Evolutionary conservation across 148 eudicot species (phyloP), one percentile per base, ranked within the genome.

Genomic region (Bassia scoparia): DNA sequence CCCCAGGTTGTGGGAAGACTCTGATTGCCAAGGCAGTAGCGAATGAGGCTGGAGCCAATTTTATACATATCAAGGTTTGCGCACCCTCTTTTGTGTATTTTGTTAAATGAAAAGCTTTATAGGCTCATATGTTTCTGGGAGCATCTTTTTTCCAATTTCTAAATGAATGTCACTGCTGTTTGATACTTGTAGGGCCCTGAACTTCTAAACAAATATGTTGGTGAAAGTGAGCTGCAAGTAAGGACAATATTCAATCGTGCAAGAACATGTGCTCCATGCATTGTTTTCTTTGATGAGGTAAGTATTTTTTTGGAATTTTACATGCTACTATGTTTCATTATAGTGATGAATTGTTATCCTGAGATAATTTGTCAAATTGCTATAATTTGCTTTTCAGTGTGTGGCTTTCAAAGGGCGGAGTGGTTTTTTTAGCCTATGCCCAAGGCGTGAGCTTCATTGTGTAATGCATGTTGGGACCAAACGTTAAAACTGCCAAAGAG

Each of bases 1-100:
- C 98, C 53, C 98, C 98, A 61, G 98, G 98, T 73, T 92, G 98
- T 73, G 98, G 98, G 31, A 90, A 92, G 83, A 92, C 98, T 52
- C 85, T 90, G 74, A 92, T 92, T 81, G 98, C 98, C 56, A 92
- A 92, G 84, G 96, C 98, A 63, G 92, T 93, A 75, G 98, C 98
- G 52, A 87, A 85, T 71, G 97, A 89, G 83, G 90, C 97, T 6
- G 97, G 97, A 65, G 92, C 97, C 58, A 92, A 85, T 77, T 90
- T 93, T 77, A 93, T 92, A 80, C 93, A 92, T 71, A 84, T 92
- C 61, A 92, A 89, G 97, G 97, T 92, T 70, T 77, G 77, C 58
- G 34, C 18, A 17, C 29, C 35, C 53, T 41, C 34, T 14, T 64
- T 34, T 77, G 27, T 52, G 41, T 71, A 53, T 46, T 53, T 49